Evolutionary conservation across 192 early-diverging fungal species (phyloP).

Genomic region (Gonapodya sp.): DNA sequence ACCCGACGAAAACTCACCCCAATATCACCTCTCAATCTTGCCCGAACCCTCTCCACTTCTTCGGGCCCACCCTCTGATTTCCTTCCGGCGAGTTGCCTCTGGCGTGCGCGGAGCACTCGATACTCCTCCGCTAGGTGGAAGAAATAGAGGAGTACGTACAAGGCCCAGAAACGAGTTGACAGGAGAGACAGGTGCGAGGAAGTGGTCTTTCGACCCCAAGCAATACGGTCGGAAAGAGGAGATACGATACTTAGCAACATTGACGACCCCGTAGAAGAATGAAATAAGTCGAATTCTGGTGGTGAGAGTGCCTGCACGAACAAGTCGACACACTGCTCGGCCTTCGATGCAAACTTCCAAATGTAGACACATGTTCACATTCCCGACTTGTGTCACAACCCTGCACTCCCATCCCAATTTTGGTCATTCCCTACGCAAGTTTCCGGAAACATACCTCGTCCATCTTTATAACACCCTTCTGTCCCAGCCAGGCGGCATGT

Average conservation of each 20-base stretch:
- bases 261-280: no score
- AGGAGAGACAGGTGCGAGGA: background rate
- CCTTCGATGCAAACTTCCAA: no score
- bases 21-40: background rate
- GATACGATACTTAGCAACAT: no score
- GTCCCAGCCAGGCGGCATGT: background rate
- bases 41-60: background rate
- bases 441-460: background rate
- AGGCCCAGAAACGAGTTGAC: background rate
- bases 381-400: no score
- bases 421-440: no score
- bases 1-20: background rate
- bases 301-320: no score
- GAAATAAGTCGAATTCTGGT: no score
- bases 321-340: no score
- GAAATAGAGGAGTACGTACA: constrained; percentile 9
- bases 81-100: background rate
- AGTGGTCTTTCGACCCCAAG: background rate
- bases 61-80: background rate
- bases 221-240: background rate
- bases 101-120: background rate
- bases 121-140: constrained; percentile 9
- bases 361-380: no score
- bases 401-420: background rate
- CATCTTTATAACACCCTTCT: background rate